Percentiles rank a stretch among this genome's conserved stretches.
Conservation (phyloP, 106 monocot species). For the Narthecium ossifragum region DNA sequence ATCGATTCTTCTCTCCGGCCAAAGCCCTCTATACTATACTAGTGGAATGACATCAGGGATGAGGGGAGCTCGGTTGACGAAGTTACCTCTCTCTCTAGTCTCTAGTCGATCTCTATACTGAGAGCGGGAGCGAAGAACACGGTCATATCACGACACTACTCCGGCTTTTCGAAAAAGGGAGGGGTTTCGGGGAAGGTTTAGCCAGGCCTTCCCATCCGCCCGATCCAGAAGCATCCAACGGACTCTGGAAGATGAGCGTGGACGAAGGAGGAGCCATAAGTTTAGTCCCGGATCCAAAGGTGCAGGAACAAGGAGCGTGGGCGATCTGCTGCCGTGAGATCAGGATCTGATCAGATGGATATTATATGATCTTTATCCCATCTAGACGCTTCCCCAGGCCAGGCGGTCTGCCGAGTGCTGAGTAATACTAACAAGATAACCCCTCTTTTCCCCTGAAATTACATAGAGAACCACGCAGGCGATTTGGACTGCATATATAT, state of each 20-base stretch:
- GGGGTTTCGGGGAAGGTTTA: constrained; percentile 5
- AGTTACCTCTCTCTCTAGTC: too few relatives aligned
- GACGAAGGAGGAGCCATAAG: constrained; percentile 20
- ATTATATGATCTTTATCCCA: too few relatives aligned
- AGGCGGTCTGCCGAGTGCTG: too few relatives aligned
- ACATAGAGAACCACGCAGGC: too few relatives aligned
- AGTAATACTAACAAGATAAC: too few relatives aligned
- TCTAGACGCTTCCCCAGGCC: too few relatives aligned
- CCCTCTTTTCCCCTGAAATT: too few relatives aligned
- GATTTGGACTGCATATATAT: too few relatives aligned
- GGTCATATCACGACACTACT: neutral
- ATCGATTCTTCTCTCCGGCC: neutral
- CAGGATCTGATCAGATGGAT: neutral
- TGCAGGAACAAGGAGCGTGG: constrained; percentile 20
- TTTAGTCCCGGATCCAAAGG: constrained; percentile 41
- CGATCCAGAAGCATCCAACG: constrained; percentile 31
- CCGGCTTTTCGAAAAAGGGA: constrained; percentile 1
- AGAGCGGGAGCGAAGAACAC: neutral
- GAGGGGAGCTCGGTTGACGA: too few relatives aligned
- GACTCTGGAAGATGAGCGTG: constrained; percentile 11
- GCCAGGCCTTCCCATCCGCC: constrained; percentile 14
- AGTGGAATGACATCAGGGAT: too few relatives aligned
- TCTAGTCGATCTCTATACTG: too few relatives aligned
- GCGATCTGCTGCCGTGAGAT: constrained; percentile 13
- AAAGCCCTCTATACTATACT: too few relatives aligned